Evolutionary conservation across 768 basidiomycete species (phyloP).

Genomic region (Inosperma sp.): DNA sequence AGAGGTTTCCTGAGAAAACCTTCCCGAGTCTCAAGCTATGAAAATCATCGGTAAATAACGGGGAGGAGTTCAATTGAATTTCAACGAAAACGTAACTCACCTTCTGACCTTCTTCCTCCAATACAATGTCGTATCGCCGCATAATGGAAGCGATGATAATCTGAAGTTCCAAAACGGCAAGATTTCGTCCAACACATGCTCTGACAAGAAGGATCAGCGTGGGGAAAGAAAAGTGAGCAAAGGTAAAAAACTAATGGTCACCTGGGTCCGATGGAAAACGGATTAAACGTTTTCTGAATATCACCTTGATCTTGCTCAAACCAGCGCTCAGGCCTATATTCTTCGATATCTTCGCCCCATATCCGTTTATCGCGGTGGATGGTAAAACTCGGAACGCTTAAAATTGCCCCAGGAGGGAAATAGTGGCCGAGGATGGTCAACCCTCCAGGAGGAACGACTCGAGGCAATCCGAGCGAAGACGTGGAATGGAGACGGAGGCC

Average conservation of each 20-base stretch:
- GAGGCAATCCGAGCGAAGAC: constrained; percentile 77
- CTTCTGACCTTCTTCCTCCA: constrained; percentile 52
- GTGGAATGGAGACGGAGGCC: constrained; percentile 82
- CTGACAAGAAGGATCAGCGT: constrained; percentile 32
- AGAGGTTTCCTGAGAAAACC: constrained; percentile 87
- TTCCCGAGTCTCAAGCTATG: constrained; percentile 68
- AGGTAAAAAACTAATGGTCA: constrained; percentile 25
- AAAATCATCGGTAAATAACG: no score
- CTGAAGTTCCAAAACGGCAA: constrained; percentile 74
- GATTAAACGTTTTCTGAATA: constrained; percentile 75
- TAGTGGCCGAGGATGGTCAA: constrained; percentile 50
- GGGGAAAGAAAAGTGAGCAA: neutral
- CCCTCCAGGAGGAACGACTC: constrained; percentile 71
- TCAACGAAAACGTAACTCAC: constrained; percentile 44
- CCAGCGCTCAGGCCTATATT: constrained; percentile 81
- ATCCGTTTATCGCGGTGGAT: constrained; percentile 67
- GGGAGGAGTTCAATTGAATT: no score
- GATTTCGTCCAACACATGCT: constrained; percentile 80
- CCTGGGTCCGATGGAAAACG: constrained; percentile 82
- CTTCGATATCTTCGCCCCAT: constrained; percentile 79
- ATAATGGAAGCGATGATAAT: constrained; percentile 80
- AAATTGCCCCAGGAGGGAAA: constrained; percentile 71
- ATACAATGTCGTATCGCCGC: constrained; percentile 68
- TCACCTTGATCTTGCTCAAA: constrained; percentile 60
- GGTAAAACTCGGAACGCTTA: constrained; percentile 79